Evolutionary conservation across 1,284 basidiomycete species (phyloP), one percentile per base, ranked within the genome.

Genomic region (Fomitopsis betulina): DNA sequence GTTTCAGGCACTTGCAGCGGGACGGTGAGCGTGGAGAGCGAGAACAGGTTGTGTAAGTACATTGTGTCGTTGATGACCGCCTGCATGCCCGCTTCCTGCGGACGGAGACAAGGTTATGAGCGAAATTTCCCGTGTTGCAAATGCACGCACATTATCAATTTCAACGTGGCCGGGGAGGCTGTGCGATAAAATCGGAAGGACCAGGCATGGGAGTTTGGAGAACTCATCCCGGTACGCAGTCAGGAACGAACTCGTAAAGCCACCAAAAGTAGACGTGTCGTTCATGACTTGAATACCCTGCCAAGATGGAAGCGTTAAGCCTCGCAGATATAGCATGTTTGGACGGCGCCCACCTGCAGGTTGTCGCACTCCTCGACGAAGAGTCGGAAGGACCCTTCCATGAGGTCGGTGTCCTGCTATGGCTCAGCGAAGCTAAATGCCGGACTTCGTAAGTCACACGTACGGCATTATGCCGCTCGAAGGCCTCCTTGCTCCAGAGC

Each of bases 311-410:
- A 12, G 35, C 19, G 42, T 27, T 35, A 33, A 5, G 15, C 10
- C 43, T 25, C 25, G 47, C 21, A 45, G 13, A 19, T 42, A 9
- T 5, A 15, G 42, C 13, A n/a, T 13, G 40, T 21, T 23, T 17
- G 32, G 35, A 54, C 9, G 30, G 33, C 25, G 59, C 67, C 27
- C 64, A 87, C 89, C 80, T 92, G 90, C 8, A 87, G 75, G 53
- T 79, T 78, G 67, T 91, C 81, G 66, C 87, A 89, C 62, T 91
- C 88, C 68, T 93, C 91, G 2, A 87, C 76, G 59, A 89, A 81
- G 13, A 77, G 71, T 23, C 90, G 78, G 55, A 91, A 74, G 9
- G 84, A 75, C 5, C 80, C 82, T 53, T 92, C 89, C 80, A 87
- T 85, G 49, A 89, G 63, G 42, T 63, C 66, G 23, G 57, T 58